Base-by-base conservation (phyloP, 179 eudicot species). In the Silene coronaria region DNA sequence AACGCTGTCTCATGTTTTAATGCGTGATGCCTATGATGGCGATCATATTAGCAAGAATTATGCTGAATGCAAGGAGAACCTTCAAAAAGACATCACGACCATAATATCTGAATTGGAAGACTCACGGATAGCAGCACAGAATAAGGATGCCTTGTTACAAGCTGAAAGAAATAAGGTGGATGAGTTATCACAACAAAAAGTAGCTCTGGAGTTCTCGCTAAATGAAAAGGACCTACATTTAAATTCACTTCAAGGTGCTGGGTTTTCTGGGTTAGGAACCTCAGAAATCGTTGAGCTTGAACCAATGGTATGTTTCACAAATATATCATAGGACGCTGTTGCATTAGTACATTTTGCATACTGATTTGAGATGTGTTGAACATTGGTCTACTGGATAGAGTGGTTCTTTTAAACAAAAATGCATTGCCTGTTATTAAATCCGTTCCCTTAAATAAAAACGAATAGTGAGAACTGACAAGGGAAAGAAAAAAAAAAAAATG, bases 241-340 rank as follows among this genome's bases (percentile, higher is more conserved):
- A 67, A 78, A 74, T 48, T 81, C 83, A 74, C 81, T 88, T 65
- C 86, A 80, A 70, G 81, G 77, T 72, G 78, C 55, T 71, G 86
- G 78, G 53, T 84, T 76, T 74, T 84, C 88, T 75, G 87, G 87
- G 48, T 78, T 79, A 59, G 75, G 86, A 75, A 72, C 81, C 69
- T 85, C 97, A 73, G 97, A 96, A 84, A 96, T 89, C 57, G 80
- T 87, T 78, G 97, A 95, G 81, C 87, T 86, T 74, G 97, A 95
- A 78, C 89, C 92, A 72, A 34, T 84, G 97, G 99, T 93, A 89
- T 75, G 91, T 70, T 34, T 34, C 19, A 58, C 32, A n/a, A 24
- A 72, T 72, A 53, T 27, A 32, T 72, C 13, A 16, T 23, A 9
- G 17, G 21, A 1, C 19, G 55, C n/a, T 42, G 38, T 51, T 36